Base-by-base conservation (phyloP, 2,329 filamentous ascomycete species). In the Cercospora berteroae region DNA sequence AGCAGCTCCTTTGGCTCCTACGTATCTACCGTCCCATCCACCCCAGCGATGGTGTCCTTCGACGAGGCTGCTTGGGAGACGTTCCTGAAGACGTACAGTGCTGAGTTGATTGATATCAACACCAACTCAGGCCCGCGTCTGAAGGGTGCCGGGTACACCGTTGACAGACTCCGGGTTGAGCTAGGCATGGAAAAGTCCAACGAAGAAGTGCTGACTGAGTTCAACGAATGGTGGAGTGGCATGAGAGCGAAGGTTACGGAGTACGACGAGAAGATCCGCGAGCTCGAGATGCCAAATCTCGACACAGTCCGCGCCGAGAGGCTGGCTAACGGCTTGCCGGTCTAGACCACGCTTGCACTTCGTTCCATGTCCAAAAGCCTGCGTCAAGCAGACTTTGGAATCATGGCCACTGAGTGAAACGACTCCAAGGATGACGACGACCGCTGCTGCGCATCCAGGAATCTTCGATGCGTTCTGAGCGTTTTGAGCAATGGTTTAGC, bases 121-220 rank as follows among this genome's bases (percentile, higher is more conserved):
- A 76, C 76, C 36, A 39, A 61, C 64, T 75, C 78, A n/a, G 72
- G 83, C 33, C 77, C 80, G 3, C 80, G 81, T 62, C 78, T 84
- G 64, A 79, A 80, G 36, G 82, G 83, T 66, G 71, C 70, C 29
- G 73, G 69, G 16, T 67, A 73, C 52, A 73, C 66, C 13, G 70
- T 77, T 60, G 74, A 77, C 60, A 72, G 69, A 50, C 52, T 72
- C 56, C 69, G 71, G 50, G 62, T 69, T 16, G 75, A 77, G 70
- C 67, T 67, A 13, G 63, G 62, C 13, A 31, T 60, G 42, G 67
- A 71, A 23, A 65, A 66, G 31, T 63, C 70, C 48, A 61, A 69
- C 50, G 67, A 71, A 13, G 76, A 75, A 12, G 66, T 76, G 56
- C 36, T 64, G 9, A 73, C 73, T 31, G 73, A 76, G 5, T 81